Conservation (phyloP, 371 early-diverging fungal genomes). For the Rhizopus arrhizus region DNA sequence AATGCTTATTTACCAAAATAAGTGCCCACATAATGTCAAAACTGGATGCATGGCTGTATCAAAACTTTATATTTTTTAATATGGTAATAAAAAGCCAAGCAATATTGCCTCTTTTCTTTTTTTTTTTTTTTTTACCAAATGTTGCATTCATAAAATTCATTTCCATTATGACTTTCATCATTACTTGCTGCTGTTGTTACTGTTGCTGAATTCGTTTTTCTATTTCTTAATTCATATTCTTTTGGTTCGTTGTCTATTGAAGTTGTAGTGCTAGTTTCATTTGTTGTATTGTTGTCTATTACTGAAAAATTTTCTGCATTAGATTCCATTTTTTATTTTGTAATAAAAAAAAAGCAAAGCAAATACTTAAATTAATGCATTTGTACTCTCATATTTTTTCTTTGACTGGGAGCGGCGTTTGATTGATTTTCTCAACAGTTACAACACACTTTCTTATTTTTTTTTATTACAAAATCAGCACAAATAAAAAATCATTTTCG, state of each 20-base stretch:
- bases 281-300: not conserved
- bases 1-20: slow-evolving; percentile 34
- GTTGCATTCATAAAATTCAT: slow-evolving; percentile 40
- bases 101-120: not conserved
- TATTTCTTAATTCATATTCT: not conserved
- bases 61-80: slow-evolving; percentile 22
- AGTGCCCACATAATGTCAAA: slow-evolving; percentile 40
- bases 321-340: slow-evolving; percentile 2
- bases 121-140: slow-evolving; percentile 30
- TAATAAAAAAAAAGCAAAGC: not conserved
- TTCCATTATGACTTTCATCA: slow-evolving; percentile 22
- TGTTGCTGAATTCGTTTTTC: not conserved
- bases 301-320: not conserved
- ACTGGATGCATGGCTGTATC: slow-evolving; percentile 44
- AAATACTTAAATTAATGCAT: not conserved
- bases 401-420: too few relatives aligned
- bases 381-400: too few relatives aligned
- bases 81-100: not conserved
- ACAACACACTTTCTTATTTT: too few relatives aligned
- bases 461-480: too few relatives aligned
- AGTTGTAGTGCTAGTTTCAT: slow-evolving; percentile 3
- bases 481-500: too few relatives aligned
- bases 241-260: not conserved
- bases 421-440: too few relatives aligned
- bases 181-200: slow-evolving; percentile 4